Percentiles rank a stretch among this genome's conserved stretches.
These are phyloP conservation scores for Oryza meyeriana DNA, from an alignment of 176 grass and related monocot genomes.

Conservation along the genomic window DNA sequence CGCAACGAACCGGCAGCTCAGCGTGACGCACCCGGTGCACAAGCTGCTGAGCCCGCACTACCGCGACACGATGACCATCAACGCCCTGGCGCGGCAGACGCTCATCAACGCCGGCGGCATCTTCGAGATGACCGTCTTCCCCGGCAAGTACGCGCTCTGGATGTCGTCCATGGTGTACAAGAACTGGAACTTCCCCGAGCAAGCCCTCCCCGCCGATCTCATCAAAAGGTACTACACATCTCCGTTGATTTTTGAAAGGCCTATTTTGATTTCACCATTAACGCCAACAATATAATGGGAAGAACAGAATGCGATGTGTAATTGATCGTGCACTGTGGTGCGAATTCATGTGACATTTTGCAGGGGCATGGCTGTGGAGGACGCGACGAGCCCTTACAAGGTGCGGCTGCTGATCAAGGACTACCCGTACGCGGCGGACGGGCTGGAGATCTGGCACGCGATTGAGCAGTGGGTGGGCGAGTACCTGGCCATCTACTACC, in stretches of 20 bases:
- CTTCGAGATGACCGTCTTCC: conserved; percentile 76
- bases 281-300: neutral
- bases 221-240: conserved; percentile 42
- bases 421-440: conserved; percentile 77
- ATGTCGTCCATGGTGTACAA: conserved; percentile 69
- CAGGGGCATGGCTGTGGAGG: conserved; percentile 55
- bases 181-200: conserved; percentile 66
- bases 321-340: neutral
- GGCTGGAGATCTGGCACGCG: conserved; percentile 64
- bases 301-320: neutral
- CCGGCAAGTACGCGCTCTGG: conserved; percentile 56
- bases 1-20: conserved; percentile 68
- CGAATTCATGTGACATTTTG: neutral
- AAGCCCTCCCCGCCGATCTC: conserved; percentile 70
- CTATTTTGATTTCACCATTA: too few relatives aligned
- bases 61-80: conserved; percentile 83
- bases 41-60: conserved; percentile 78
- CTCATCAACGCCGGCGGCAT: conserved; percentile 85
- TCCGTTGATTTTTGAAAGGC: too few relatives aligned
- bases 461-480: conserved; percentile 72
- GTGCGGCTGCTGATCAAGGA: conserved; percentile 60
- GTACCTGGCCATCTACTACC: conserved; percentile 76
- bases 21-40: conserved; percentile 69
- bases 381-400: conserved; percentile 50
- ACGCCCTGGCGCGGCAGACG: conserved; percentile 73